A percentile compares a stretch with the other conserved stretches of the same genome.
Conservation (phyloP, 2,329 filamentous ascomycete species). For the Coniochaeta prunicola region DNA sequence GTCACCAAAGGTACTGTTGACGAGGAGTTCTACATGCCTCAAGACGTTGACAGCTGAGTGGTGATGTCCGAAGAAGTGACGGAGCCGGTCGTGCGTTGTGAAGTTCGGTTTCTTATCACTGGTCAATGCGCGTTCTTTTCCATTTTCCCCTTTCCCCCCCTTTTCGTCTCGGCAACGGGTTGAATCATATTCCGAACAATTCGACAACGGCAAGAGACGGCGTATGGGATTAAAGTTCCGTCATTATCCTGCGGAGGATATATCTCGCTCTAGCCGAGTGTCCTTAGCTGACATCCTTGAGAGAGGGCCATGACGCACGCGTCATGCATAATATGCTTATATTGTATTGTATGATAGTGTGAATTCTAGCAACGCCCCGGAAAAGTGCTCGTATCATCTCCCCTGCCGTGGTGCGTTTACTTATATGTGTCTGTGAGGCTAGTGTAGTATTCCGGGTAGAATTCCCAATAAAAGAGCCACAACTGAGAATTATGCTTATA, state of each 20-base stretch:
- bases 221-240: not conserved
- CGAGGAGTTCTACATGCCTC: slow-evolving; percentile 11
- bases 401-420: no score
- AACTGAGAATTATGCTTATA: not conserved
- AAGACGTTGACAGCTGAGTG: not conserved
- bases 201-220: not conserved
- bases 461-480: not conserved
- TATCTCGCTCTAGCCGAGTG: no score
- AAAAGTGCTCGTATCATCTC: no score
- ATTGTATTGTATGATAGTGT: not conserved
- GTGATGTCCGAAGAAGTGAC: not conserved
- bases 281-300: no score
- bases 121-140: no score
- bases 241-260: not conserved
- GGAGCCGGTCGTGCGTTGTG: not conserved
- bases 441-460: no score
- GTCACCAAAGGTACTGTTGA: slow-evolving; percentile 29
- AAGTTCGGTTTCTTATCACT: not conserved
- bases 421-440: no score
- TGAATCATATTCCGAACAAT: no score
- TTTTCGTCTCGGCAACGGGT: no score
- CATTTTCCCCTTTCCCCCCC: no score
- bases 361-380: no score
- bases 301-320: not conserved
- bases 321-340: not conserved